These are phyloP conservation scores for Coprinellus micaceus DNA, from an alignment of 768 basidiomycete species.

Conservation along the genomic window DNA sequence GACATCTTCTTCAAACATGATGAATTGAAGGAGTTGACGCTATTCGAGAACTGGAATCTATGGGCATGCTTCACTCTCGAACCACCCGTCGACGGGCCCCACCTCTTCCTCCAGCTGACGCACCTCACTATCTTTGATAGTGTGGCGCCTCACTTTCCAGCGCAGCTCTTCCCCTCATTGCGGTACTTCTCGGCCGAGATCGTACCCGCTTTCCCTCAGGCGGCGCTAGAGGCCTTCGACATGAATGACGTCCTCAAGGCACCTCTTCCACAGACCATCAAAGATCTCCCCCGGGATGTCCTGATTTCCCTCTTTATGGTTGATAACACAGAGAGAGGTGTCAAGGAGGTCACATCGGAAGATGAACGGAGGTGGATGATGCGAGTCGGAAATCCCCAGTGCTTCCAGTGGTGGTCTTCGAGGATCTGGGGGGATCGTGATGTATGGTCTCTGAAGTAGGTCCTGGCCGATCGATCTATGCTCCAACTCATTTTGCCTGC, in stretches of 20 bases:
- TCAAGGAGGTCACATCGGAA: not conserved
- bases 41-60: constrained; percentile 11
- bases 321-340: constrained; percentile 1
- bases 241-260: not conserved
- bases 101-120: constrained; percentile 9
- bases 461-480: not conserved
- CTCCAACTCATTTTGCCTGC: too few species aligned
- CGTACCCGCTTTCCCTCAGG: not conserved
- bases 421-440: not conserved
- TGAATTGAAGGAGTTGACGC: constrained; percentile 6
- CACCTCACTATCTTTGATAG: constrained; percentile 9
- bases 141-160: constrained; percentile 7
- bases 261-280: not conserved
- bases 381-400: not conserved
- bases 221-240: constrained; percentile 3
- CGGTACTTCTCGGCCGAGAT: constrained; percentile 5
- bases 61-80: constrained; percentile 7
- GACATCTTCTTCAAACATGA: constrained; percentile 12
- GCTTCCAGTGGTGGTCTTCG: not conserved
- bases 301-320: constrained; percentile 2
- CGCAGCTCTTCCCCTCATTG: constrained; percentile 1
- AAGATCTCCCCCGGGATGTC: not conserved
- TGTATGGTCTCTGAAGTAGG: not conserved
- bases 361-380: not conserved
- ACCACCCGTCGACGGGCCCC: constrained; percentile 5